Base-by-base conservation (phyloP, 164 flowering plant genomes). In the Warburgia ugandensis region DNA sequence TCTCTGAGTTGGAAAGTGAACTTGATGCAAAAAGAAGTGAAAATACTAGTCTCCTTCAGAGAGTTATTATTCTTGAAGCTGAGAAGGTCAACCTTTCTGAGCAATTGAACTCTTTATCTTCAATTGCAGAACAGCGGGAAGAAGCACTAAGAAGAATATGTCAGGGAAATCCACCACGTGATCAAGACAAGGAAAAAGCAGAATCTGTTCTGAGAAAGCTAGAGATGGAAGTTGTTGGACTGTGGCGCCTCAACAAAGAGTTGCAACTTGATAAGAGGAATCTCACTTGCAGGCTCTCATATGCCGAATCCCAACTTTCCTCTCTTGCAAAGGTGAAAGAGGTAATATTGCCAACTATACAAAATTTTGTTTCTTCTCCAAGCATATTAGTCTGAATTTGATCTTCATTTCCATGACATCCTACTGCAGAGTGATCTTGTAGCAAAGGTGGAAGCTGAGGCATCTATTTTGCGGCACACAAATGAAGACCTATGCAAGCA, bases 191-290 rank as follows among this genome's bases (percentile, higher is more conserved):
- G 3, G 62, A 30, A 17, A 48, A 20, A 22, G 21, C 5, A 14
- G 23, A 6, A 1, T 6, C 16, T 6, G 19, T 32, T 1, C 38
- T 52, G n/a, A 45, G 58, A 23, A 60, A 65, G 57, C 65, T 78
- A 5, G 94, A 83, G 41, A 67, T 89, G 76, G 97, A 89, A 64
- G 83, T 83, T 27, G 67, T 89, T 17, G 84, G 79, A 65, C 53
- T 89, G 60, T 76, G 92, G 58, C 72, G 97, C 1, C 28, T 81
- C 52, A 89, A 85, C 53, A 85, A 77, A 75, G 97, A 89, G 66
- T 70, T 89, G 11, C 97, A 89, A 74, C 72, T 83, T 53, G 75
- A 89, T 42, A 85, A 85, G 76, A 73, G 95, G 58, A 73, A 73
- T 59, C 75, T 83, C 30, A 36, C 80, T 63, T 77, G 82, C 61